A percentile compares a stretch with the other conserved stretches of the same genome.
Conservation (phyloP, 768 basidiomycete genomes). For the Daedaleopsis nitida region DNA sequence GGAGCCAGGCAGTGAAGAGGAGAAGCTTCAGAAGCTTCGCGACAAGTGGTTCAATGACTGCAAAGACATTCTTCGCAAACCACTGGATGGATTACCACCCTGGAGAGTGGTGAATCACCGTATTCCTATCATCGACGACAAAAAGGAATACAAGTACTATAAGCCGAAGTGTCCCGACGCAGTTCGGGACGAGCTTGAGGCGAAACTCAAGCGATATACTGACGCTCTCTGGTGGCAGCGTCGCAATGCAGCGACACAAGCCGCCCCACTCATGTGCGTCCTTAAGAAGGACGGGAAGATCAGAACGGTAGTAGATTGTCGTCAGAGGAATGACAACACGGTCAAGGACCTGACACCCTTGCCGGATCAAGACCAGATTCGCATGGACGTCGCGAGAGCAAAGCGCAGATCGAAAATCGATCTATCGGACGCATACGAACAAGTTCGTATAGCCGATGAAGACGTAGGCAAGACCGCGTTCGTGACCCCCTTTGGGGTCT, state of each 20-base stretch:
- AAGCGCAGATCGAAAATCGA: slow-evolving; percentile 43
- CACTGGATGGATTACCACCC: slow-evolving; percentile 34
- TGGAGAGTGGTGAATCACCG: slow-evolving; percentile 42
- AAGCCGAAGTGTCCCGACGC: slow-evolving; percentile 36
- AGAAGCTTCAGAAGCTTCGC: background rate
- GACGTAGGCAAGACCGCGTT: slow-evolving; percentile 39
- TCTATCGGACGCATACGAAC: slow-evolving; percentile 44
- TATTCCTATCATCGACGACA: slow-evolving; percentile 41
- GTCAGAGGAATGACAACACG: slow-evolving; percentile 44
- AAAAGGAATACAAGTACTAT: slow-evolving; percentile 33
- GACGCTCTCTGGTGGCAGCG: slow-evolving; percentile 39
- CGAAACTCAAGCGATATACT: slow-evolving; percentile 24
- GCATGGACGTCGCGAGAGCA: slow-evolving; percentile 34
- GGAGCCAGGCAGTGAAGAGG: background rate
- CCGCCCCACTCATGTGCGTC: slow-evolving; percentile 36
- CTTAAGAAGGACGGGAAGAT: slow-evolving; percentile 38
- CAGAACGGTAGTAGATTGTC: slow-evolving; percentile 36
- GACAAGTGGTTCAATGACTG: slow-evolving; percentile 10
- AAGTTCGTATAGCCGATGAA: slow-evolving; percentile 34
- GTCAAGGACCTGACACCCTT: slow-evolving; percentile 41
- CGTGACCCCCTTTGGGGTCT: slow-evolving; percentile 37
- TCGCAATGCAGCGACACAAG: slow-evolving; percentile 14
- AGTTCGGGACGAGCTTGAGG: slow-evolving; percentile 27
- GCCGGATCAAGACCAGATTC: slow-evolving; percentile 44
- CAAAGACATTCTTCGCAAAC: slow-evolving; percentile 22